Evolutionary conservation across 306 rosid species (phyloP), one percentile per base, ranked within the genome.

Genomic region (Notholithocarpus densiflorus): DNA sequence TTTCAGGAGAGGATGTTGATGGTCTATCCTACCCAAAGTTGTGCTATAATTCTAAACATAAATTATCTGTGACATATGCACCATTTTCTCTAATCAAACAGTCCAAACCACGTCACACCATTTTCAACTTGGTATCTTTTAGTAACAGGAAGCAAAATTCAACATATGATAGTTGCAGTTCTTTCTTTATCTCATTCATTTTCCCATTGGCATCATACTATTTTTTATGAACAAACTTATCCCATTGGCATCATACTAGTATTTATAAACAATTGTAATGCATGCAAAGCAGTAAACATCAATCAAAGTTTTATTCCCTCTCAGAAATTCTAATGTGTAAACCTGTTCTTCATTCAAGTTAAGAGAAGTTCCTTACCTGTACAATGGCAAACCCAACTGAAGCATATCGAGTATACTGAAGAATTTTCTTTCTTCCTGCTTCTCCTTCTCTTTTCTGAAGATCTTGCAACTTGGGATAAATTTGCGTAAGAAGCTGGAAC

Each of bases 401-500:
- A 76, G 97, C 97, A 87, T 94, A 94, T 85, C 92, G 86, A 82
- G 97, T 92, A 79, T 94, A 94, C 82, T 91, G 90, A 48, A 89
- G 92, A 86, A 94, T 29, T 86, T 94, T 94, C 92, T 94, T 94
- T 72, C 98, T 89, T 80, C 98, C 98, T 27, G 97, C 88, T 78
- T 94, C 98, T 7, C 98, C 98, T 84, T 94, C 98, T 89, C 80
- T 84, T 86, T 92, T 94, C 77, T 94, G 98, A 89, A 94, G 97
- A 71, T 92, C 97, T 84, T 94, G 97, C 87, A 94, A 81, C 87
- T 92, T 94, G 61, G 98, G 98, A 79, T 94, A 94, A 75, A 94
- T 34, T 84, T 92, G 97, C 48, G 98, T 94, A 70, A 94, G 97
- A 84, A 94, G 97, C 87, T 94, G 98, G 89, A 94, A 94, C 77